Evolutionary conservation across 352 stramenopile genomes (phyloP), one percentile per base, ranked within the genome.

Genomic region (Peronosclerospora sorghi): DNA sequence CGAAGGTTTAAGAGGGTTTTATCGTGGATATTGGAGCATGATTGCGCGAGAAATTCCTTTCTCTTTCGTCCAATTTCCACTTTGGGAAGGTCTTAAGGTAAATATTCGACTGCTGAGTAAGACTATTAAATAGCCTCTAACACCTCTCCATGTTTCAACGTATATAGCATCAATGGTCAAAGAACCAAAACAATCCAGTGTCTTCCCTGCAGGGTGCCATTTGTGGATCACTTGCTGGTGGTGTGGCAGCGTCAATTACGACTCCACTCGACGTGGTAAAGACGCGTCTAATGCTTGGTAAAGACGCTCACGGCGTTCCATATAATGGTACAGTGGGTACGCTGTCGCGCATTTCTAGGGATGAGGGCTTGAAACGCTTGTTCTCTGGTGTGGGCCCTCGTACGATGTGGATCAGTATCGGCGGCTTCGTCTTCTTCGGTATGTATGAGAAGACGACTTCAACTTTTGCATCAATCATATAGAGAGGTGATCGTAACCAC

Each of bases 181-280:
- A 77, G 53, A 51, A 77, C 42, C 80, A 92, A 45, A 72, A 83
- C 12, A 52, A 68, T 0, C 78, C 83, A 3, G 59, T 97, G n/a
- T 83, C 74, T 15, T 88, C 86, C 15, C 59, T 95, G 20, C 89
- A 99, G 59, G 90, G 89, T 10, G 95, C 95, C 1, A 47, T 94
- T 18, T 98, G 94, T 62, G 96, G 96, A 18, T 97, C 85, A 5
- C 72, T 98, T 42, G 86, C 92, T 5, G 96, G 96, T 18, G 94
- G 80, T 2, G 78, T 98, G 41, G 94, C 96, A 1, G 96, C 95
- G 5, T 96, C 70, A 5, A 73, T 98, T 29, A 99, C 96, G n/a
- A 99, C 96, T n/a, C 96, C 96, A 18, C 66, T 99, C 10, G 96
- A 99, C 61, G 95, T 99, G 1, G 77, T 98, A 40, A 99, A 99